Evolutionary conservation across 1,284 basidiomycete species (phyloP).

Genomic region (Pascua guehoae): DNA sequence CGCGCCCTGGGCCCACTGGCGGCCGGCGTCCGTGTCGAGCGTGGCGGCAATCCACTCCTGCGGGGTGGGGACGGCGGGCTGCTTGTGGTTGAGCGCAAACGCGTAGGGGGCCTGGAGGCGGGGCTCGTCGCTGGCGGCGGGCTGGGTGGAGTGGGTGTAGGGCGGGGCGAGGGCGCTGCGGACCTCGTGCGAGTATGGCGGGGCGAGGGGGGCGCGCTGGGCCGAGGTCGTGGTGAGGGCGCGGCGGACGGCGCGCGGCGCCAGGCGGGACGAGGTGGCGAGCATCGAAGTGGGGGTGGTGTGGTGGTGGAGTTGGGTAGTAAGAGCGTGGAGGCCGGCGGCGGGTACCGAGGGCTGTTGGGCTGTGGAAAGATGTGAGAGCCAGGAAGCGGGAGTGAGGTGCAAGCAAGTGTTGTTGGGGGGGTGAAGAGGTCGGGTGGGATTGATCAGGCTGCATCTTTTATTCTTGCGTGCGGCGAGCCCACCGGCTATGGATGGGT

Average conservation of each 20-base stretch:
- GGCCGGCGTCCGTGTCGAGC: constrained; percentile 10
- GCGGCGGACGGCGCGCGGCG: constrained; percentile 16
- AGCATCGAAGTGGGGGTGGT: constrained; percentile 8
- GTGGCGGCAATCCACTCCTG: constrained; percentile 11
- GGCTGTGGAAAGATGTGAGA: too few relatives aligned
- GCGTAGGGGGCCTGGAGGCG: constrained; percentile 16
- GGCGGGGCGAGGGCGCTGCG: constrained; percentile 16
- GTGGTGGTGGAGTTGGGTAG: not conserved
- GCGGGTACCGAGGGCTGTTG: too few relatives aligned
- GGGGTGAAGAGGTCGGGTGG: too few relatives aligned
- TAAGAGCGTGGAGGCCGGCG: too few relatives aligned
- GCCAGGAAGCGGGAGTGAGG: too few relatives aligned
- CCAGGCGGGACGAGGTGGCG: constrained; percentile 14
- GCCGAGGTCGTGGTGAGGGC: constrained; percentile 14
- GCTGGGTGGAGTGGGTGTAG: constrained; percentile 14
- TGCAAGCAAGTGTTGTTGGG: too few relatives aligned
- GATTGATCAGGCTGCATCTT: too few relatives aligned
- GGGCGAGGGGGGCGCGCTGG: constrained; percentile 16
- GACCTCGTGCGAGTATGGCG: constrained; percentile 15
- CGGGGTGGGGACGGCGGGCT: constrained; percentile 4
- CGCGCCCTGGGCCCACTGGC: constrained; percentile 12
- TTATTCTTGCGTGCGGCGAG: too few relatives aligned
- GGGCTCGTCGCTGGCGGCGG: constrained; percentile 3
- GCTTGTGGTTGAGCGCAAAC: constrained; percentile 6
- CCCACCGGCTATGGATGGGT: too few relatives aligned